Percentiles rank a stretch among this genome's conserved stretches.
phyloP scores from a whole-genome alignment of 2,329 filamentous ascomycete genomes.

The Cercospora brassicicola region DNA sequence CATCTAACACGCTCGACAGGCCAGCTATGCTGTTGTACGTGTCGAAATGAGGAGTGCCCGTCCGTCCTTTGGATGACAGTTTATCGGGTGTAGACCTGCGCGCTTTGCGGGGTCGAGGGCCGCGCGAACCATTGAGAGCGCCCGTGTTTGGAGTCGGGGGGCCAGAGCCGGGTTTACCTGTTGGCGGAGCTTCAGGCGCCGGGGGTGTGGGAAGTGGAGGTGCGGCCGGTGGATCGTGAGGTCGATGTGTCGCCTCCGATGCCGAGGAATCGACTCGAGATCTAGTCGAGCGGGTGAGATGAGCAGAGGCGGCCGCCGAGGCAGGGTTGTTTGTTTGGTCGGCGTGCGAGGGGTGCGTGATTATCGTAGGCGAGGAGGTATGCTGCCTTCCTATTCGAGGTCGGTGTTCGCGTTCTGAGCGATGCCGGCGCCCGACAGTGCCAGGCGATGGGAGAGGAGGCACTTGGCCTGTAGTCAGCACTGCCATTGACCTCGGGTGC shows the following conservation, averaged over 20 bases:
- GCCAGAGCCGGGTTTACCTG: constrained; percentile 29
- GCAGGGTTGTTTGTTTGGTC: constrained; percentile 30
- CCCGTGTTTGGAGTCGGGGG: constrained; percentile 46
- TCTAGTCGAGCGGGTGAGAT: constrained; percentile 36
- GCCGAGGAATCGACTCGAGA: constrained; percentile 46
- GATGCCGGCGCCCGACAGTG: constrained; percentile 50
- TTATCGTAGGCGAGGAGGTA: constrained; percentile 76
- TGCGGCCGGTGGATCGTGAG: constrained; percentile 43
- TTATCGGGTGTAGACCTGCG: constrained; percentile 34
- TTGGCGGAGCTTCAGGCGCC: constrained; percentile 39
- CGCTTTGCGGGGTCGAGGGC: constrained; percentile 28
- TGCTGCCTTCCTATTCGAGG: constrained; percentile 68
- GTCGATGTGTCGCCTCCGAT: constrained; percentile 45
- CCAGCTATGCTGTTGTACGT: constrained; percentile 24
- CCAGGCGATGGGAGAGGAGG: constrained; percentile 81
- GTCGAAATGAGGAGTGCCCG: constrained; percentile 19
- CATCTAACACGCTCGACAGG: constrained; percentile 61
- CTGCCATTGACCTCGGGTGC: constrained; percentile 69
- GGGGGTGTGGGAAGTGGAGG: constrained; percentile 60
- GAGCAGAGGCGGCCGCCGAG: constrained; percentile 43
- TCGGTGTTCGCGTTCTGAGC: constrained; percentile 40
- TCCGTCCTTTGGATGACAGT: constrained; percentile 17
- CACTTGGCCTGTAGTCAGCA: constrained; percentile 76
- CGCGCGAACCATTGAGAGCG: constrained; percentile 20
- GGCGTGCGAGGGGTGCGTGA: constrained; percentile 46